These are phyloP conservation scores for Tetrahymena elliotti DNA, from an alignment of 73 alveolate species.

Conservation along the genomic window DNA sequence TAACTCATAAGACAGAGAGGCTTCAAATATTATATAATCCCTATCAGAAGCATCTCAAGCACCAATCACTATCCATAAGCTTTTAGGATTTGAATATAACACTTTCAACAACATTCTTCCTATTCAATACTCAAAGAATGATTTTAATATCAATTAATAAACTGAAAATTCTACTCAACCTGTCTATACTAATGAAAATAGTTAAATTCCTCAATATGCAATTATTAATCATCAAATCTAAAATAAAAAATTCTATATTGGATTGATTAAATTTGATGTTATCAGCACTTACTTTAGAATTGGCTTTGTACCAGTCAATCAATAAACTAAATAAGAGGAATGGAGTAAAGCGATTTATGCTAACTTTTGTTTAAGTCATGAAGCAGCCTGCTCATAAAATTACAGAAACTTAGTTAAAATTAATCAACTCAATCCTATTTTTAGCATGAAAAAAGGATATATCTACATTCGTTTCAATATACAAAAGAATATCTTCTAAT, in stretches of 20 bases:
- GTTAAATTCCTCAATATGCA: background rate
- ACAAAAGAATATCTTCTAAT: background rate
- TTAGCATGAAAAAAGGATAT: background rate
- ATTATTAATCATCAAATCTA: background rate
- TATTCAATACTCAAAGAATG: background rate
- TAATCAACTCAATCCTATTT: background rate
- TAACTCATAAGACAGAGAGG: background rate
- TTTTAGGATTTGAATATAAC: background rate
- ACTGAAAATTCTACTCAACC: background rate
- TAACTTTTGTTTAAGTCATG: background rate
- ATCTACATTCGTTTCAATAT: background rate
- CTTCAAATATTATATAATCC: background rate
- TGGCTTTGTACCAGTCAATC: background rate
- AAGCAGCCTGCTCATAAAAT: background rate
- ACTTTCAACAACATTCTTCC: background rate
- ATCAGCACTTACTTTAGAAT: background rate
- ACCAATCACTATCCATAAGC: background rate
- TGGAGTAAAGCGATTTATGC: background rate
- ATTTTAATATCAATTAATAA: background rate
- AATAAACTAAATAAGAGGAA: background rate
- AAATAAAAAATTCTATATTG: background rate
- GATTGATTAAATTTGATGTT: background rate
- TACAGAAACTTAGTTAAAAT: background rate
- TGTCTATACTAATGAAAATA: background rate
- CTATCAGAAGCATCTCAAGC: background rate